Evolutionary conservation across 176 grass and related monocot genomes (phyloP).

Genomic region (Triticum turgidum): DNA sequence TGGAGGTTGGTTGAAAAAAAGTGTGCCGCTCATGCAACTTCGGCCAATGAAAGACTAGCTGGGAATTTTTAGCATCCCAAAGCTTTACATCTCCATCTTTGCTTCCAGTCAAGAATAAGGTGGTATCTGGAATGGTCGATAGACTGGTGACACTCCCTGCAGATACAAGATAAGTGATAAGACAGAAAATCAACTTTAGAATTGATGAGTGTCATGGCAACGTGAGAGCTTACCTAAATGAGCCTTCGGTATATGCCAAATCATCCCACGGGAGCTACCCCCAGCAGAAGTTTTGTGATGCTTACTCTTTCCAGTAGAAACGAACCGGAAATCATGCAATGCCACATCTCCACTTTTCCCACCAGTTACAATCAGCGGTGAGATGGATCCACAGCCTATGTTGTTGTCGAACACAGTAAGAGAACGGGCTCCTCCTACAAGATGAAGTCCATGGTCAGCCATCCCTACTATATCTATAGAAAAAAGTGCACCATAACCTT

Average conservation of each 20-base stretch:
- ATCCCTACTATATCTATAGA: conserved; percentile 24
- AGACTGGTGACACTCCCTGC: conserved; percentile 81
- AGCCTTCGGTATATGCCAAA: conserved; percentile 95
- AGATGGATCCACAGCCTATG: conserved; percentile 71
- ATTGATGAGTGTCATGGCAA: conserved; percentile 28
- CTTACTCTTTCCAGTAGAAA: conserved; percentile 74
- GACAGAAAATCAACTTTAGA: conserved; percentile 28
- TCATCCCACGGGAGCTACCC: conserved; percentile 60
- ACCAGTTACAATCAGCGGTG: conserved; percentile 79
- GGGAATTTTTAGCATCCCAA: conserved; percentile 91
- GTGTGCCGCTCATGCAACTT: conserved; percentile 95
- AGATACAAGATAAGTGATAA: conserved; percentile 36
- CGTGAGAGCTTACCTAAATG: conserved; percentile 67
- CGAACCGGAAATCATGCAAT: conserved; percentile 86
- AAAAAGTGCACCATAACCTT: background rate
- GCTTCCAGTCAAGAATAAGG: conserved; percentile 92
- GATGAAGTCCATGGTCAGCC: conserved; percentile 39
- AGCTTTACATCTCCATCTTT: conserved; percentile 99
- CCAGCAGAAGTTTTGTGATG: conserved; percentile 41
- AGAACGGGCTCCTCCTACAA: conserved; percentile 85
- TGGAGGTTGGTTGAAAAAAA: conserved; percentile 93
- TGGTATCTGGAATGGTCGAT: conserved; percentile 74
- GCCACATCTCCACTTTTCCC: conserved; percentile 86
- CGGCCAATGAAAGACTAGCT: conserved; percentile 80
- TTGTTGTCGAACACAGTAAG: conserved; percentile 76